These are phyloP conservation scores for Populus tremula DNA, from an alignment of 345 rosid species.

Conservation along the genomic window DNA sequence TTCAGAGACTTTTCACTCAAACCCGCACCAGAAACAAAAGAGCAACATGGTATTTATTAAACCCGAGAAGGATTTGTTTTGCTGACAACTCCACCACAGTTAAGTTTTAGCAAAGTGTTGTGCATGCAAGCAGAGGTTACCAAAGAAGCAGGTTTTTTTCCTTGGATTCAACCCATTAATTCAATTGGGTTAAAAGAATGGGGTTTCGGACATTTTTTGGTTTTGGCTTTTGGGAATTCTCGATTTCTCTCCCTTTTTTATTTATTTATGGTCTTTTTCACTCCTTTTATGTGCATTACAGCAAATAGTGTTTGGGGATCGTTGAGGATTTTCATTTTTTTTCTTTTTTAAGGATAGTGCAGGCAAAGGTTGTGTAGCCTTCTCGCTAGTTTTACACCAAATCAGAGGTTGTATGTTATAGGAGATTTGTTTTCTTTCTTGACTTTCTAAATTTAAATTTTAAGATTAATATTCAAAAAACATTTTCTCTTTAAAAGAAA, in stretches of 20 bases:
- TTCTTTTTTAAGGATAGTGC: neutral
- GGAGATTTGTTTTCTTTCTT: too few species aligned
- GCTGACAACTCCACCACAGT: slow-evolving; percentile 1
- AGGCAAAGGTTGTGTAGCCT: neutral
- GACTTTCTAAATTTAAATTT: too few species aligned
- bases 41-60: neutral
- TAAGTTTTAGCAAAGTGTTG: slow-evolving; percentile 2
- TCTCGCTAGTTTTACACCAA: too few species aligned
- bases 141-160: neutral
- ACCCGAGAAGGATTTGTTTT: neutral
- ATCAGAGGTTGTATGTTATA: too few species aligned
- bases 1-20: neutral
- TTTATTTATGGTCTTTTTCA: neutral
- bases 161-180: neutral
- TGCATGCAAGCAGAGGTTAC: slow-evolving; percentile 17
- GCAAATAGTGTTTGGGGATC: too few species aligned
- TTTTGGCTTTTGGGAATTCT: neutral
- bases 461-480: too few species aligned
- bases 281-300: too few species aligned
- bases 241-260: neutral
- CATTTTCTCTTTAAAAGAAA: too few species aligned
- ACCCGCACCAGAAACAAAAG: neutral
- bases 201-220: neutral
- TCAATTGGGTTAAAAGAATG: neutral
- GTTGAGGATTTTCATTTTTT: neutral